Base-by-base conservation (phyloP, 441 rosid genomes). In the Daphne laureola region DNA sequence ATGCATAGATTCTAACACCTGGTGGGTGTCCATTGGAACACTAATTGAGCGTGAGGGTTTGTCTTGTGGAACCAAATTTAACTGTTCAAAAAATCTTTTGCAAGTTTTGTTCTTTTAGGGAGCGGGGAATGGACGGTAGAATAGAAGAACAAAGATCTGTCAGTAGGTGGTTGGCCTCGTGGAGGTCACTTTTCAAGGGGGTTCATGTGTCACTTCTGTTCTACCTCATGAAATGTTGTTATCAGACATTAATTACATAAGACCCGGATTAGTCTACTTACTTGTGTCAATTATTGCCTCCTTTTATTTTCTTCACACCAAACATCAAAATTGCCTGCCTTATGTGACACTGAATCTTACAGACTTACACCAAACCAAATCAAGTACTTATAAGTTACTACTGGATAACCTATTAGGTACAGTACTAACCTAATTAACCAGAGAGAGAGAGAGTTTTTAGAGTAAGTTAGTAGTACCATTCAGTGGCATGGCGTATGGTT, bases 401-500 rank as follows among this genome's bases (percentile, higher is more conserved):
- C n/a, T n/a, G n/a, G n/a, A n/a, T n/a, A n/a, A n/a, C n/a, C n/a
- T n/a, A n/a, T n/a, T n/a, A n/a, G n/a, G n/a, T n/a, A n/a, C n/a
- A n/a, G n/a, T n/a, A n/a, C n/a, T 21, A 2, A 21, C 25, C 25
- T 0, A 21, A 21, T 4, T 18, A 3, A 3, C 23, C 23, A 18
- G 23, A 18, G 23, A 18, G 23, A 18, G 3, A 18, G 23, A 18
- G 23, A 18, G 23, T 1, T 1, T 1, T 21, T 21, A 21, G 3
- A 35, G 12, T 53, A 59, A 23, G 54, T 21, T 60, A n/a, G n/a
- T n/a, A n/a, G n/a, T 79, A 92, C 96, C 98, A 92, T 74, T 92
- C 98, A 50, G 95, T 76, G 65, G 96, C 90, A 69, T 89, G 96
- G 58, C 98, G 81, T 47, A 86, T 84, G 40, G 81, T 92, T 16